These are phyloP conservation scores for Penicillium parvum DNA, from an alignment of 495 filamentous ascomycete genomes.

Conservation along the genomic window DNA sequence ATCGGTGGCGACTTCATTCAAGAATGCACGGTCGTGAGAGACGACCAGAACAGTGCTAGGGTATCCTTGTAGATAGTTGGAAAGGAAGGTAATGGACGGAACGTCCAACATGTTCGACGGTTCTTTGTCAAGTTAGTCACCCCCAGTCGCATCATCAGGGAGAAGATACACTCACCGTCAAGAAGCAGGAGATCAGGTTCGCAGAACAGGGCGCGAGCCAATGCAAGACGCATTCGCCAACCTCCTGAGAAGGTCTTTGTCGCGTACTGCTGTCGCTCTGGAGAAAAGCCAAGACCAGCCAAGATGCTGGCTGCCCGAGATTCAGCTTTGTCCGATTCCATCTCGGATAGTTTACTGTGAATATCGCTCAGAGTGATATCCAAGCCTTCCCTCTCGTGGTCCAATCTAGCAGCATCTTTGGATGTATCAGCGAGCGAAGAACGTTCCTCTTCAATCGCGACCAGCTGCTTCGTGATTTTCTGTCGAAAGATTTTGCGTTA, in stretches of 20 bases:
- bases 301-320: constrained; percentile 92
- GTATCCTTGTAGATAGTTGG: constrained; percentile 91
- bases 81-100: constrained; percentile 97
- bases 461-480: constrained; percentile 79
- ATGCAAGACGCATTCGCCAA: constrained; percentile 97
- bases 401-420: constrained; percentile 75
- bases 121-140: constrained; percentile 50
- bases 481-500: constrained; percentile 25
- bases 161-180: constrained; percentile 51
- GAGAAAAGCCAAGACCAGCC: constrained; percentile 93
- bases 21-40: constrained; percentile 96
- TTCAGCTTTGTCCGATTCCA: constrained; percentile 99
- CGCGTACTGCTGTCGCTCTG: constrained; percentile 85
- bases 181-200: constrained; percentile 95
- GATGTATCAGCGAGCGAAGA: constrained; percentile 80
- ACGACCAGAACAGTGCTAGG: constrained; percentile 95
- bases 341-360: constrained; percentile 88
- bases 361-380: constrained; percentile 88
- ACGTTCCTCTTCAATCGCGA: constrained; percentile 74
- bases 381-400: constrained; percentile 81
- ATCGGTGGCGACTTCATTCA: constrained; percentile 99
- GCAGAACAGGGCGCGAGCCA: constrained; percentile 95
- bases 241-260: constrained; percentile 99
- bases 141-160: background rate
- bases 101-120: constrained; percentile 99